These are phyloP conservation scores for Mallotus nudiflorus DNA, from an alignment of 345 rosid species.

Conservation along the genomic window DNA sequence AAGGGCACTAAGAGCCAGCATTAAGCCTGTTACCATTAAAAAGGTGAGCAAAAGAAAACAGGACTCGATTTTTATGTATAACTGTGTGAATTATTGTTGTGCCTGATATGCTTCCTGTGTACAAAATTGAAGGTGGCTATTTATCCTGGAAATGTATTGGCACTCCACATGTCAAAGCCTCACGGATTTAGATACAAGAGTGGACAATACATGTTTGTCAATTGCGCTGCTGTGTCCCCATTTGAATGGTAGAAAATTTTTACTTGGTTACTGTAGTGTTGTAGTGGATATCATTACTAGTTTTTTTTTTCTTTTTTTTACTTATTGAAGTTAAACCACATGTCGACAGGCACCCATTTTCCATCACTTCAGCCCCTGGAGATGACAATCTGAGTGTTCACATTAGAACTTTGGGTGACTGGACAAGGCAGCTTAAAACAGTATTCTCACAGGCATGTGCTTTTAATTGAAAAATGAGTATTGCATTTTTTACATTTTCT, in stretches of 20 bases:
- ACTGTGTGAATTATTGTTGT: too few species aligned
- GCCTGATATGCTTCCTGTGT: not conserved
- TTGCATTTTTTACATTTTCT: not conserved
- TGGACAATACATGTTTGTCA: constrained; percentile 82
- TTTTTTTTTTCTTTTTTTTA: not conserved
- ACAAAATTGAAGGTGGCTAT: constrained; percentile 48
- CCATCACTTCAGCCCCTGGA: constrained; percentile 83
- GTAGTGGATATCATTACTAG: too few species aligned
- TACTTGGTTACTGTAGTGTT: not conserved
- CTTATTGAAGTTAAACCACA: not conserved
- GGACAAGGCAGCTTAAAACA: constrained; percentile 72
- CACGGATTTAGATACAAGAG: constrained; percentile 78
- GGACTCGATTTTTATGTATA: not conserved
- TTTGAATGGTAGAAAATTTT: constrained; percentile 59
- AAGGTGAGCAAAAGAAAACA: constrained; percentile 46
- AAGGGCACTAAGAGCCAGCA: constrained; percentile 69
- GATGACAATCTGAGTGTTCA: constrained; percentile 76
- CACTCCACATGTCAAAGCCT: constrained; percentile 74
- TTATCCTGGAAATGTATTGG: constrained; percentile 78
- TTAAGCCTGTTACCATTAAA: constrained; percentile 56
- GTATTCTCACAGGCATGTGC: constrained; percentile 62
- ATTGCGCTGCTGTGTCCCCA: constrained; percentile 81
- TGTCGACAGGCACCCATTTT: constrained; percentile 78
- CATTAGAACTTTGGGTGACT: constrained; percentile 73
- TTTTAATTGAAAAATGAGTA: not conserved